phyloP scores from a whole-genome alignment of 176 grass and related monocot species.

The Triticum urartu region DNA sequence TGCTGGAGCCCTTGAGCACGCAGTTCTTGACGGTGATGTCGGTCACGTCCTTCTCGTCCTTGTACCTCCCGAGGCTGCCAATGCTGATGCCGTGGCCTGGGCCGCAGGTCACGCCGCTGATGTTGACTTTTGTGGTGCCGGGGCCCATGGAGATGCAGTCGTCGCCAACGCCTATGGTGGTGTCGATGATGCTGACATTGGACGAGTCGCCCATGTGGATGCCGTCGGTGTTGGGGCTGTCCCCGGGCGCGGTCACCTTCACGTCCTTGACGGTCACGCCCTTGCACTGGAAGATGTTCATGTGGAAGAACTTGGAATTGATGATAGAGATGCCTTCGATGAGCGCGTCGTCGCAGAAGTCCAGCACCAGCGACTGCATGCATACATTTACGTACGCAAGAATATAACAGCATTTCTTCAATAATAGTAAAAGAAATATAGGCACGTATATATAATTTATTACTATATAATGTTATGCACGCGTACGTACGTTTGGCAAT shows the following conservation, averaged over 20 bases:
- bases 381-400: background rate
- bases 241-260: background rate
- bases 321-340: slow-evolving; percentile 39
- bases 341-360: slow-evolving; percentile 27
- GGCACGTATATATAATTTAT: background rate
- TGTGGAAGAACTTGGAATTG: slow-evolving; percentile 68
- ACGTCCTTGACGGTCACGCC: slow-evolving; percentile 44
- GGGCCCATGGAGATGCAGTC: slow-evolving; percentile 74
- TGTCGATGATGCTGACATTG: slow-evolving; percentile 45
- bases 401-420: background rate
- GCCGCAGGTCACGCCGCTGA: slow-evolving; percentile 58
- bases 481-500: slow-evolving; percentile 49
- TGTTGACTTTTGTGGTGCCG: slow-evolving; percentile 16
- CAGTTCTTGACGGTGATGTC: slow-evolving; percentile 60
- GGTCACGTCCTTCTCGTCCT: slow-evolving; percentile 60
- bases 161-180: slow-evolving; percentile 52
- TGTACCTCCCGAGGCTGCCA: slow-evolving; percentile 61
- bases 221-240: slow-evolving; percentile 20
- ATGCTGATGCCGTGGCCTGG: slow-evolving; percentile 76
- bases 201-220: slow-evolving; percentile 45
- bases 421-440: no score
- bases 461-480: background rate
- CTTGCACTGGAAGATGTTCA: slow-evolving; percentile 54
- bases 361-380: slow-evolving; percentile 46
- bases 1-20: slow-evolving; percentile 37